phyloP scores from a whole-genome alignment of 2,329 filamentous ascomycete genomes.

The Epichloe typhina region DNA sequence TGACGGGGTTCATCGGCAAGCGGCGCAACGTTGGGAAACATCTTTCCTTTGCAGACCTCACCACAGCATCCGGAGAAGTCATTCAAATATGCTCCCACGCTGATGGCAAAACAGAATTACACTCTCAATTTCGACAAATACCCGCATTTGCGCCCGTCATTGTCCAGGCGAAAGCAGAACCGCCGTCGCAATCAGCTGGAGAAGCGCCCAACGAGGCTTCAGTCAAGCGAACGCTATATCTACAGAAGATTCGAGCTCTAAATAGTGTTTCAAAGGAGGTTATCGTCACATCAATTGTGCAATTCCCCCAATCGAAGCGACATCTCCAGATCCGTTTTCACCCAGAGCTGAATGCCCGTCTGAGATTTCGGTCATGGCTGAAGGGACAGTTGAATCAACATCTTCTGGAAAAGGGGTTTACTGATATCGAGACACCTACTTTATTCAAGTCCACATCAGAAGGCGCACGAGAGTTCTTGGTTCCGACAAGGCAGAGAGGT shows the following conservation, averaged over 20 bases:
- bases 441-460: conserved; percentile 97
- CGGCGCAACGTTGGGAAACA: conserved; percentile 54
- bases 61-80: conserved; percentile 23
- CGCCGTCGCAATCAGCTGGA: conserved; percentile 10
- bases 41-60: conserved; percentile 54
- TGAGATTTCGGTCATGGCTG: conserved; percentile 55
- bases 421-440: conserved; percentile 80
- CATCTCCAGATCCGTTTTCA: conserved; percentile 80
- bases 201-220: conserved; percentile 11
- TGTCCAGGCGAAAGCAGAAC: conserved; percentile 27
- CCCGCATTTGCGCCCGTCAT: conserved; percentile 40
- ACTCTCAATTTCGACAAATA: conserved; percentile 31
- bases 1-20: conserved; percentile 55
- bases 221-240: conserved; percentile 41
- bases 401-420: conserved; percentile 46
- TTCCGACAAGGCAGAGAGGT: conserved; percentile 67
- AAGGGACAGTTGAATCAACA: conserved; percentile 37
- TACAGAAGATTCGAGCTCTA: conserved; percentile 40
- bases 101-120: conserved; percentile 21
- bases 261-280: conserved; percentile 43
- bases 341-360: conserved; percentile 47
- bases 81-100: conserved; percentile 33
- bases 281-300: conserved; percentile 59
- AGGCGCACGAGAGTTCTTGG: conserved; percentile 86
- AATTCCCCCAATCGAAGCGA: conserved; percentile 58